These are phyloP conservation scores for Acidiella bohemica DNA, from an alignment of 495 filamentous ascomycete genomes.

Conservation along the genomic window DNA sequence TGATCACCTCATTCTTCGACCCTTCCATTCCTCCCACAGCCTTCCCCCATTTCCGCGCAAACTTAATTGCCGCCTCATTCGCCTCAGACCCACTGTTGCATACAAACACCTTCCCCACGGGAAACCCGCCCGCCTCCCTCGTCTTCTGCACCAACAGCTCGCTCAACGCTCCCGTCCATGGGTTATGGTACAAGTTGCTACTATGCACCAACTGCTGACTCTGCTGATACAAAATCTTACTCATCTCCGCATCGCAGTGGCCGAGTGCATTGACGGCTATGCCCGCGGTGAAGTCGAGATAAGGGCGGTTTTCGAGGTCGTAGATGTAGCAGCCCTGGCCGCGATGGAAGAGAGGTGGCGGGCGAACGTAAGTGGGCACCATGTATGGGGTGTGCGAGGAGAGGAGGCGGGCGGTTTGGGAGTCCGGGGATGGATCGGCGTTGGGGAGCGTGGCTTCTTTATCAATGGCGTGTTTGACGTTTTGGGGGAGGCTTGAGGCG, in stretches of 20 bases:
- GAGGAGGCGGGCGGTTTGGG: conserved; percentile 58
- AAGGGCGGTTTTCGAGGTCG: conserved; percentile 78
- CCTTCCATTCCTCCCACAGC: conserved; percentile 53
- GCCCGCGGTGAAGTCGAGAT: conserved; percentile 87
- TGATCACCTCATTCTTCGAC: conserved; percentile 69
- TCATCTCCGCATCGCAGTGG: conserved; percentile 64
- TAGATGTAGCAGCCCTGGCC: conserved; percentile 76
- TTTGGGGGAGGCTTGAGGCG: conserved; percentile 26
- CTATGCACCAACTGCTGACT: conserved; percentile 70
- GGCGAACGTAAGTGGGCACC: conserved; percentile 88
- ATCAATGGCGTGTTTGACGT: conserved; percentile 26
- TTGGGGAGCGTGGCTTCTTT: conserved; percentile 53
- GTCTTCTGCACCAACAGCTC: conserved; percentile 74
- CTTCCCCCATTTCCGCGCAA: conserved; percentile 81
- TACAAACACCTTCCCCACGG: conserved; percentile 71
- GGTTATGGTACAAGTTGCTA: conserved; percentile 93
- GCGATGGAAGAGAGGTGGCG: conserved; percentile 76
- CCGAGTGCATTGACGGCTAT: conserved; percentile 92
- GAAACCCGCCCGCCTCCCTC: conserved; percentile 59
- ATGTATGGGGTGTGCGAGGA: conserved; percentile 65
- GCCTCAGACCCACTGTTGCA: conserved; percentile 92
- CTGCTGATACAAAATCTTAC: conserved; percentile 61
- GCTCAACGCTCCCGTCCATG: conserved; percentile 78
- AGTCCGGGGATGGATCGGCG: conserved; percentile 67
- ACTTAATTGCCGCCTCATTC: conserved; percentile 96